These are phyloP conservation scores for Pyrenochaeta sp. DNA, from an alignment of 2,329 filamentous ascomycete genomes.

Conservation along the genomic window DNA sequence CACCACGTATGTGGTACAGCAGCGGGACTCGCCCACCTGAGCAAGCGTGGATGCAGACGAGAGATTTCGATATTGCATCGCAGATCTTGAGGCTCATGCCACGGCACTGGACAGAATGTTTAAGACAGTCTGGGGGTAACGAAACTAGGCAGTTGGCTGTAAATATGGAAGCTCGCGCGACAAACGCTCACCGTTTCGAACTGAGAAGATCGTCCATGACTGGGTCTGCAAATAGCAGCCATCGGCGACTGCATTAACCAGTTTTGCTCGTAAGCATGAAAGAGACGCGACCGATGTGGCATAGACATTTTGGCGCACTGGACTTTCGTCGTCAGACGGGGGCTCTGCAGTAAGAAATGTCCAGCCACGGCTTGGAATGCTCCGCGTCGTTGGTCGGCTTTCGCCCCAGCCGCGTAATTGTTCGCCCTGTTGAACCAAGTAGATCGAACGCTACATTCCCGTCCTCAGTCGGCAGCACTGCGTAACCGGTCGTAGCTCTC, in stretches of 20 bases:
- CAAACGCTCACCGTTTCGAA: slow-evolving; percentile 15
- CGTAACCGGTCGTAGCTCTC: slow-evolving; percentile 7
- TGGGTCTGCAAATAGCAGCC: background rate
- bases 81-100: too few relatives aligned
- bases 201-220: slow-evolving; percentile 13
- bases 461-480: slow-evolving; percentile 17
- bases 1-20: too few relatives aligned
- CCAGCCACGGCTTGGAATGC: slow-evolving; percentile 17
- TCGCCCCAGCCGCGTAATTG: slow-evolving; percentile 24
- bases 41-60: too few relatives aligned
- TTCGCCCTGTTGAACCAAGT: slow-evolving; percentile 7
- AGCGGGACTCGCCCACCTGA: too few relatives aligned
- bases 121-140: too few relatives aligned
- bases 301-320: background rate
- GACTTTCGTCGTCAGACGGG: slow-evolving; percentile 3
- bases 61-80: too few relatives aligned
- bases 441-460: slow-evolving; percentile 14
- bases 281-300: background rate
- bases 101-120: too few relatives aligned
- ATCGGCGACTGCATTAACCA: background rate
- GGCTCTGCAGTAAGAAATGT: slow-evolving; percentile 10
- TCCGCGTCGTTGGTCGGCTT: slow-evolving; percentile 7
- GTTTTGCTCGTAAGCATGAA: slow-evolving; percentile 5
- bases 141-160: background rate
- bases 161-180: slow-evolving; percentile 2